Percentiles rank a stretch among this genome's conserved stretches.
Conservation (phyloP, 139 green algal species). For the Haematococcus sp. region DNA sequence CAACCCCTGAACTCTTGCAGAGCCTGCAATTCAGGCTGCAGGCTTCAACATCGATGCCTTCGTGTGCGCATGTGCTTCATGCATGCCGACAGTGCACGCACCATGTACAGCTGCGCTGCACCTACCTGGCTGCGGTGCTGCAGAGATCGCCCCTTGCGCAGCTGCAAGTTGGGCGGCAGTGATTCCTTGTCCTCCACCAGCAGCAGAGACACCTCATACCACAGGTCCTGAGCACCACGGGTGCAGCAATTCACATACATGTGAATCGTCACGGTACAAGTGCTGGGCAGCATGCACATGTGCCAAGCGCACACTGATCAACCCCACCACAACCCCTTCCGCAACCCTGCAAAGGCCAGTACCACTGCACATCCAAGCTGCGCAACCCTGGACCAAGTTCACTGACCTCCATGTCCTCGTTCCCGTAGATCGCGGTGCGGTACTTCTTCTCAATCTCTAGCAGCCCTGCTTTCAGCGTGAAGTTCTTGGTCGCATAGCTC, state of each 20-base stretch:
- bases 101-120: too few species aligned
- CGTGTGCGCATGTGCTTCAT: too few species aligned
- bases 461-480: slow-evolving; percentile 51
- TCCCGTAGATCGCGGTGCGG: slow-evolving; percentile 18
- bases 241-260: too few species aligned
- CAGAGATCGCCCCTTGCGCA: too few species aligned
- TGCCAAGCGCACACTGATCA: slow-evolving; percentile 8
- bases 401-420: slow-evolving; percentile 6
- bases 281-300: too few species aligned
- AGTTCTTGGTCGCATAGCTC: slow-evolving; percentile 60
- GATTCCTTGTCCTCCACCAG: slow-evolving; percentile 44
- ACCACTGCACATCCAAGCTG: not conserved
- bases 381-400: not conserved
- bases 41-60: too few species aligned
- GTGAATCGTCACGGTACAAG: too few species aligned
- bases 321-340: slow-evolving; percentile 5
- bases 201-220: slow-evolving; percentile 38
- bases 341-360: not conserved
- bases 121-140: too few species aligned
- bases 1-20: too few species aligned
- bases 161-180: not conserved
- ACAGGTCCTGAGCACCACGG: slow-evolving; percentile 26
- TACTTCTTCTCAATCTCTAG: slow-evolving; percentile 58
- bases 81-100: too few species aligned
- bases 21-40: too few species aligned